These are phyloP conservation scores for Paraurostyla sp. DNA, from an alignment of 73 alveolate genomes.

Conservation along the genomic window DNA sequence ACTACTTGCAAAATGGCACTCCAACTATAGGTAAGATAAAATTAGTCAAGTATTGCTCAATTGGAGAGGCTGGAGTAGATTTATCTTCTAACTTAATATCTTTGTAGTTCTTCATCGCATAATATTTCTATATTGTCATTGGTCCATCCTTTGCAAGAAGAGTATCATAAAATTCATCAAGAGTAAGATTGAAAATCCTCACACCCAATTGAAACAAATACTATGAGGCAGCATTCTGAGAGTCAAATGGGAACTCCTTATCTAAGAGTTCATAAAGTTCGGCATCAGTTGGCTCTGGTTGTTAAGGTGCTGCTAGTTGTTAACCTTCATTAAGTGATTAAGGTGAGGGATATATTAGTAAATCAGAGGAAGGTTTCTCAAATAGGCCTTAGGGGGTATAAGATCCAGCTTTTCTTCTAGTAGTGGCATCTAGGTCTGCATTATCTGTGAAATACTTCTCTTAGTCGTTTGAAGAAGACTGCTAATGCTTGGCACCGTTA, in stretches of 20 bases:
- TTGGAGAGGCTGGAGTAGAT: not conserved
- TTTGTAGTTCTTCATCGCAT: not conserved
- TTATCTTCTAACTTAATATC: not conserved
- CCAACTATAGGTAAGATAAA: conserved; percentile 24
- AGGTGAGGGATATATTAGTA: no score
- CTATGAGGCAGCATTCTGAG: no score
- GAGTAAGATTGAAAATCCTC: not conserved
- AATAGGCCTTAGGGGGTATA: no score
- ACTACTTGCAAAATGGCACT: conserved; percentile 23
- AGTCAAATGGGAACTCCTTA: not conserved
- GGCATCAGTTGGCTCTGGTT: conserved; percentile 1
- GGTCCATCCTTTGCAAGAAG: not conserved
- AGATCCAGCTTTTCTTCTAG: no score
- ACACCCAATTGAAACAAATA: not conserved
- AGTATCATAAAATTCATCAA: conserved; percentile 12
- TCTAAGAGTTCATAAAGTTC: not conserved
- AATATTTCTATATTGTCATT: not conserved
- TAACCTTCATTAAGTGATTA: not conserved
- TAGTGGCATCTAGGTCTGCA: not conserved
- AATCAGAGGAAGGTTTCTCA: no score
- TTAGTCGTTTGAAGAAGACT: not conserved
- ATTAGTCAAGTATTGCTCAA: not conserved
- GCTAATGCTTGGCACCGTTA: no score
- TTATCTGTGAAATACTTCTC: not conserved
- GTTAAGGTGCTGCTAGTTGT: not conserved